Percentiles rank a stretch among this genome's conserved stretches.
phyloP scores from a whole-genome alignment of 2,329 filamentous ascomycete genomes.

The Tolypocladium ophioglossoides region DNA sequence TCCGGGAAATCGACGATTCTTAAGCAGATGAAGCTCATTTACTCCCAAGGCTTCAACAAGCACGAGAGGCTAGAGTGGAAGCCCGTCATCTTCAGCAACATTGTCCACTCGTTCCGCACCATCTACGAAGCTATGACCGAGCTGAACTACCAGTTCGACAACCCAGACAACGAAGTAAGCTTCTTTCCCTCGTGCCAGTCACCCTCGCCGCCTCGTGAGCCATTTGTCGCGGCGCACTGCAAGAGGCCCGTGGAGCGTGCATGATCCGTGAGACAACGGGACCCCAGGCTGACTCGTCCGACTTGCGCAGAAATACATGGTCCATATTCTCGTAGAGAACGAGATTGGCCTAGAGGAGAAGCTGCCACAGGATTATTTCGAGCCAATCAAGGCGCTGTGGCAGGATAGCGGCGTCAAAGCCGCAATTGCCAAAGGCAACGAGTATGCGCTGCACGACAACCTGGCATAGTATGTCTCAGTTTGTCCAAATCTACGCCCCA shows the following conservation, averaged over 20 bases:
- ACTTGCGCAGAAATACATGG: conserved; percentile 57
- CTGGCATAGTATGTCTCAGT: conserved; percentile 65
- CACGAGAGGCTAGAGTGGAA: conserved; percentile 89
- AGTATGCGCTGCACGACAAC: conserved; percentile 94
- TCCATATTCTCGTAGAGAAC: conserved; percentile 64
- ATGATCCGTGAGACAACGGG: too few species aligned
- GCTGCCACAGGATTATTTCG: conserved; percentile 66
- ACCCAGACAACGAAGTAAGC: conserved; percentile 67
- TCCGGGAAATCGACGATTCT: conserved; percentile 9
- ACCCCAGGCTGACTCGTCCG: conserved; percentile 24
- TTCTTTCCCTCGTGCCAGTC: background rate
- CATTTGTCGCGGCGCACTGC: background rate
- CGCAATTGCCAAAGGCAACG: conserved; percentile 88
- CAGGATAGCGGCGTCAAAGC: conserved; percentile 69
- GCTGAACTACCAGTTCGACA: conserved; percentile 67
- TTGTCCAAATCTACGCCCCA: background rate
- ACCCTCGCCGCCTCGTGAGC: background rate
- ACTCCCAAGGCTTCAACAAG: conserved; percentile 82
- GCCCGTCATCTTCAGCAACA: conserved; percentile 90
- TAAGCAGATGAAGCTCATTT: conserved; percentile 74
- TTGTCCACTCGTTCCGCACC: conserved; percentile 84
- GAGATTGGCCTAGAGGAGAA: conserved; percentile 76
- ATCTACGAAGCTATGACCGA: conserved; percentile 87
- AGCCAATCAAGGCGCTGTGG: conserved; percentile 80
- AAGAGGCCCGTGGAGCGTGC: background rate